phyloP scores from a whole-genome alignment of 495 filamentous ascomycete genomes.

The Darksidea phi region DNA sequence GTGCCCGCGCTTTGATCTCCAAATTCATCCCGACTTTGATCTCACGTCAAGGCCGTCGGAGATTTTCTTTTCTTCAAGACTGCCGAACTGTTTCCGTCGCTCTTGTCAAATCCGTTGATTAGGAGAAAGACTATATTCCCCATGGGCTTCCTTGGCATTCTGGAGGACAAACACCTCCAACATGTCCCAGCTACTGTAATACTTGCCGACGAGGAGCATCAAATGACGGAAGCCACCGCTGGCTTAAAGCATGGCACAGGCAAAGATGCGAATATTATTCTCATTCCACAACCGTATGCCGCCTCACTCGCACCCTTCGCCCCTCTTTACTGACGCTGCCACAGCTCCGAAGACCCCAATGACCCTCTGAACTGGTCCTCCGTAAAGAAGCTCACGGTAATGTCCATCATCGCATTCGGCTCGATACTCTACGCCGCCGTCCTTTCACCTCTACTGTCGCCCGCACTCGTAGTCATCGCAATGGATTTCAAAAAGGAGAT shows the following conservation, averaged over 20 bases:
- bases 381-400: constrained; percentile 21
- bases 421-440: constrained; percentile 21
- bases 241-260: constrained; percentile 32
- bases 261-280: constrained; percentile 29
- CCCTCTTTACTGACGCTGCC: not conserved
- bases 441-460: constrained; percentile 22
- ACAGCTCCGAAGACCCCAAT: constrained; percentile 35
- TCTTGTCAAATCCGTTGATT: not conserved
- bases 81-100: not conserved
- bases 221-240: not conserved
- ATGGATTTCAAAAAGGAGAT: constrained; percentile 20
- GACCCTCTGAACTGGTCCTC: constrained; percentile 32
- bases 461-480: constrained; percentile 30
- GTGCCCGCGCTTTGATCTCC: not conserved
- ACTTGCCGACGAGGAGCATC: constrained; percentile 11
- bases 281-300: constrained; percentile 31
- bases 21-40: too few relatives aligned
- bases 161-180: constrained; percentile 24
- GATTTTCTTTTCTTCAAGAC: not conserved
- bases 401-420: constrained; percentile 22
- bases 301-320: not conserved
- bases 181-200: constrained; percentile 33
- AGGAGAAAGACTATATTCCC: not conserved
- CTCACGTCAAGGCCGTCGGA: too few relatives aligned
- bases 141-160: constrained; percentile 33